Evolutionary conservation across 169 alveolate species (phyloP).

Genomic region (Eimeria praecox): DNA sequence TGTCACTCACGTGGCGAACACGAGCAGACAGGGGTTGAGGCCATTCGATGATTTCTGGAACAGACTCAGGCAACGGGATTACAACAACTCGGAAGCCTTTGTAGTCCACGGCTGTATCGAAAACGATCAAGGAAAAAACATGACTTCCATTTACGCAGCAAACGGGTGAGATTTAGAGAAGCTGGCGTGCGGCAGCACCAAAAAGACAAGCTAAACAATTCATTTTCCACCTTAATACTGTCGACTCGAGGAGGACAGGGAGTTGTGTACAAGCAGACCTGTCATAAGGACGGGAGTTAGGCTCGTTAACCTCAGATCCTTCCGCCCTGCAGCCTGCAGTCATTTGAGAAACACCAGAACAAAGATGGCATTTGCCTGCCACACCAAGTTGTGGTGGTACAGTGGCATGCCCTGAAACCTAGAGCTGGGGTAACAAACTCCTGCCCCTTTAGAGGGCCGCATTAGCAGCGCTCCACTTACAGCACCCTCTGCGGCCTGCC

Average conservation of each 20-base stretch:
- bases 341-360: neutral
- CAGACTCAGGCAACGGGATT: conserved; percentile 65
- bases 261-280: neutral
- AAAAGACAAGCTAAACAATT: neutral
- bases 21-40: conserved; percentile 79
- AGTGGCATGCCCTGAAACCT: neutral
- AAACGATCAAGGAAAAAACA: neutral
- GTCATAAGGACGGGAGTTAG: conserved; percentile 65
- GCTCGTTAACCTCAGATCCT: conserved; percentile 16
- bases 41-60: conserved; percentile 75
- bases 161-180: neutral
- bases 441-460: neutral
- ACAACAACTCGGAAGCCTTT: conserved; percentile 80
- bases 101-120: conserved; percentile 78
- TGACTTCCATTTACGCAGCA: neutral
- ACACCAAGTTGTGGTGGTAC: neutral
- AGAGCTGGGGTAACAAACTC: neutral
- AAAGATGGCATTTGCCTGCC: neutral
- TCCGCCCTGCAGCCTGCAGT: conserved; percentile 19
- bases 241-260: neutral
- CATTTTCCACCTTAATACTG: neutral
- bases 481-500: conserved; percentile 25
- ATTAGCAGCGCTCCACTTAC: neutral
- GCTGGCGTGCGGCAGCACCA: neutral
- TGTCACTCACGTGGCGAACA: conserved; percentile 60